Evolutionary conservation across 805 yeast species (phyloP), one percentile per base, ranked within the genome.

Genomic region (Ogataea allantospora): DNA sequence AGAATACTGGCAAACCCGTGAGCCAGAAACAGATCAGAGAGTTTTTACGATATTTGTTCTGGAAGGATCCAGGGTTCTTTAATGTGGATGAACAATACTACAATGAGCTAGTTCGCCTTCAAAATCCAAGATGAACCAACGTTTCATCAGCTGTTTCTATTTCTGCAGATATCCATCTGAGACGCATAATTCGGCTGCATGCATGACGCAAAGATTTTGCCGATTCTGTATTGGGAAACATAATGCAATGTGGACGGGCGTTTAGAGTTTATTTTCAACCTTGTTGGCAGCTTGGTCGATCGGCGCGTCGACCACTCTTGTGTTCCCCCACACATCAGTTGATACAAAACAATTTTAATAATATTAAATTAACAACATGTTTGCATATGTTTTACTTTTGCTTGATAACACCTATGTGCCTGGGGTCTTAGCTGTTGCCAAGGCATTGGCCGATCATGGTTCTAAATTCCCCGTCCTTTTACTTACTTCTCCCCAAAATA

Each of bases 11-110:
- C 13, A 75, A 74, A 47, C 51, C 59, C 31, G 75, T 75, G 48
- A 63, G 77, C 11, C 71, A 73, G 19, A 65, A 58, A 21, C 81
- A 78, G 45, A 71, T 84, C 43, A 72, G 81, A 35, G 78, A 73
- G 24, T 53, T 79, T 21, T 59, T 80, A 10, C 63, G 77, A 32
- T 63, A 66, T 38, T 51, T 81, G 48, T 80, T 83, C 48, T 67
- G 75, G 60, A 53, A 62, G 12, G 70, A 76, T 48, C 87, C 88
- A 0, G 67, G 52, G 3, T 54, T 63, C 10, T 82, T 83, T 57
- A 83, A 83, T 5, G 71, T 82, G 22, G 63, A 67, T 39, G 76
- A 70, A 27, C 71, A 62, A 4, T 65, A 72, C 13, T 43, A 73
- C 9, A 49, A 48, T 9, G 77, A 72, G 48, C 60, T 58, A 31